Percentiles rank a stretch among this genome's conserved stretches.
Evolutionary conservation across 345 rosid genomes (phyloP).

Genomic region (Mallotus nudiflorus): DNA sequence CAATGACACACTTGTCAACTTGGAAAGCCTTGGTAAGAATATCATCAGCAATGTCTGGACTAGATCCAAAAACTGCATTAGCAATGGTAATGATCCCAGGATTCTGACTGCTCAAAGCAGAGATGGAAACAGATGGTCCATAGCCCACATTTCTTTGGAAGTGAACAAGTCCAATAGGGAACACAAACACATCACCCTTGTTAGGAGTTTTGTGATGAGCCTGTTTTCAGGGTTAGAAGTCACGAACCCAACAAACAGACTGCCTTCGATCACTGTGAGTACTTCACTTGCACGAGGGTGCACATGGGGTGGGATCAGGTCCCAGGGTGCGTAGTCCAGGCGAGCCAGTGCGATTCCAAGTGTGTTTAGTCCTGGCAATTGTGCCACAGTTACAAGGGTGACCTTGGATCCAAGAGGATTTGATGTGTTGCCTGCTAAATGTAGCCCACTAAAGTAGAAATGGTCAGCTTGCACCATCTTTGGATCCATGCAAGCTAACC

Average conservation of each 20-base stretch:
- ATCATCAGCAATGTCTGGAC: neutral
- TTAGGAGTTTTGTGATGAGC: conserved; percentile 4
- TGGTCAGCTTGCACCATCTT: neutral
- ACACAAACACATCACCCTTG: conserved; percentile 14
- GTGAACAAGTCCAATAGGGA: conserved; percentile 6
- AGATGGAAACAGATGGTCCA: neutral
- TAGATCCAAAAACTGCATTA: neutral
- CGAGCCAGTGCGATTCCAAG: conserved; percentile 8
- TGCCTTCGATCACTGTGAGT: conserved; percentile 27
- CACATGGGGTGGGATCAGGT: conserved; percentile 8
- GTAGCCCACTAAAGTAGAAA: conserved; percentile 9
- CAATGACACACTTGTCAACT: no score
- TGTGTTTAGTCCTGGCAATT: conserved; percentile 13
- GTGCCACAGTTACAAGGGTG: neutral
- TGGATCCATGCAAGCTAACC: conserved; percentile 12
- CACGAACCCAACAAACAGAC: conserved; percentile 23
- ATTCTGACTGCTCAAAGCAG: conserved; percentile 10
- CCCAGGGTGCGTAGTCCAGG: neutral
- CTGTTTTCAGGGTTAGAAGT: conserved; percentile 31
- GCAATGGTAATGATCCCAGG: neutral
- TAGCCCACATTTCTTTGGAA: conserved; percentile 2
- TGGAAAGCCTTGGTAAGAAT: no score
- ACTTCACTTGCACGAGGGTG: conserved; percentile 16
- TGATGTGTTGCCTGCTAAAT: conserved; percentile 9
- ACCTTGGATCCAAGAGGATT: conserved; percentile 6